Evolutionary conservation across 345 rosid species (phyloP), one percentile per base, ranked within the genome.

Genomic region (Syzygium grande): DNA sequence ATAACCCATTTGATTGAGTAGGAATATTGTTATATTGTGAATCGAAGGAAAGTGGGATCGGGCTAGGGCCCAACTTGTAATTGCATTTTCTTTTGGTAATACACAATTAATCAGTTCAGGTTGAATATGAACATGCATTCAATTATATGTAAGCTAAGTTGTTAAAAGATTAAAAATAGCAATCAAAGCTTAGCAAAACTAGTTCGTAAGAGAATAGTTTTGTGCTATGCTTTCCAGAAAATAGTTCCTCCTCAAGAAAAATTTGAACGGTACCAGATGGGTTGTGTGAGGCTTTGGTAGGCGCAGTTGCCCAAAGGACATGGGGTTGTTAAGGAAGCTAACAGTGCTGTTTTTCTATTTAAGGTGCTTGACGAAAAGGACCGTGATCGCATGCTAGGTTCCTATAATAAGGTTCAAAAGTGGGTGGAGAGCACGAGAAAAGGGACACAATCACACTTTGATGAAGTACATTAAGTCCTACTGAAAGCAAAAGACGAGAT

Each of bases 341-440:
- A 53, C 54, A 29, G 53, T 46, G 63, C 49, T 10, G 17, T 25
- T 46, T 25, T 29, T 41, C 30, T 41, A 19, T 38, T 41, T 38
- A 59, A 96, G 98, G 87, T 94, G 89, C 86, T 97, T 92, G 96
- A 94, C 84, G 96, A 93, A 84, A 86, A 92, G 90, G 96, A 93
- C 85, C 93, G 93, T 22, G 52, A 86, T 53, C 90, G 94, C 86
- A 59, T 96, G 68, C 88, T 96, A 2, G 90, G 92, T 88, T 94
- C 96, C 22, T 87, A 91, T 88, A 92, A 93, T 90, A 95, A 94
- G 92, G 95, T 96, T 63, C 92, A 90, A 86, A 91, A 93, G 85
- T 94, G 98, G 98, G 93, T 94, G 78, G 95, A 93, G 89, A 88
- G 87, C 87, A 94, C 97, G 25, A 96, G 90, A 88, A 89, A 90